These are phyloP conservation scores for Xylariaceae sp. DNA, from an alignment of 2,329 filamentous ascomycete genomes.

Conservation along the genomic window DNA sequence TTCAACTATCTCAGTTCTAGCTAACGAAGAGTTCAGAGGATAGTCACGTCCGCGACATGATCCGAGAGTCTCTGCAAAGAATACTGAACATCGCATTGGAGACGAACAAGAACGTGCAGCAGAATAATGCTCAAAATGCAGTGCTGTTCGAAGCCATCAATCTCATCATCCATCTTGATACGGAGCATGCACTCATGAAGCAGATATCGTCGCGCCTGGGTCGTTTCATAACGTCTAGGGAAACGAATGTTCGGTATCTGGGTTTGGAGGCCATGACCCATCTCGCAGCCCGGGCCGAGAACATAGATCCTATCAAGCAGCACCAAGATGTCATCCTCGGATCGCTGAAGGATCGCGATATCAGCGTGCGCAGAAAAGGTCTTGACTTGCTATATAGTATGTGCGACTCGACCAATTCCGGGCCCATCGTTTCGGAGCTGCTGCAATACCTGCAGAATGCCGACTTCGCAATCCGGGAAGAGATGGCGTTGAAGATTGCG, in stretches of 20 bases:
- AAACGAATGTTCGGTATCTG: constrained; percentile 95
- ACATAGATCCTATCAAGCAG: constrained; percentile 93
- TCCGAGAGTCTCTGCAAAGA: constrained; percentile 82
- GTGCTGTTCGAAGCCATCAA: constrained; percentile 98
- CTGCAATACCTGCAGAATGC: constrained; percentile 92
- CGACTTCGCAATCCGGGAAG: constrained; percentile 95
- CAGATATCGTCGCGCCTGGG: constrained; percentile 87
- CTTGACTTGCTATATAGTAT: constrained; percentile 98
- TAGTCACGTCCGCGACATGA: constrained; percentile 82
- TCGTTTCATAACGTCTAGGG: constrained; percentile 91
- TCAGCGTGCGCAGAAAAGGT: constrained; percentile 92
- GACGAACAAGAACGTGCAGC: constrained; percentile 94
- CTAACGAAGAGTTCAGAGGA: constrained; percentile 57
- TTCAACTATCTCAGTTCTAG: too few relatives aligned
- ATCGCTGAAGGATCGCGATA: constrained; percentile 89
- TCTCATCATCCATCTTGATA: constrained; percentile 94
- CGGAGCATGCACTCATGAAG: constrained; percentile 88
- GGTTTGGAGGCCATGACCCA: constrained; percentile 98
- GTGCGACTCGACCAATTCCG: constrained; percentile 94
- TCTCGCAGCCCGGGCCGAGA: constrained; percentile 86
- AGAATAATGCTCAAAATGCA: constrained; percentile 98
- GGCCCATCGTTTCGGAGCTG: constrained; percentile 86
- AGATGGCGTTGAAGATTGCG: constrained; percentile 98
- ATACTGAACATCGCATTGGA: constrained; percentile 90
- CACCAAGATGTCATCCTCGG: constrained; percentile 95